Percentiles rank a stretch among this genome's conserved stretches.
These are phyloP conservation scores for Thalassia testudinum DNA, from an alignment of 116 monocot species.

Conservation along the genomic window DNA sequence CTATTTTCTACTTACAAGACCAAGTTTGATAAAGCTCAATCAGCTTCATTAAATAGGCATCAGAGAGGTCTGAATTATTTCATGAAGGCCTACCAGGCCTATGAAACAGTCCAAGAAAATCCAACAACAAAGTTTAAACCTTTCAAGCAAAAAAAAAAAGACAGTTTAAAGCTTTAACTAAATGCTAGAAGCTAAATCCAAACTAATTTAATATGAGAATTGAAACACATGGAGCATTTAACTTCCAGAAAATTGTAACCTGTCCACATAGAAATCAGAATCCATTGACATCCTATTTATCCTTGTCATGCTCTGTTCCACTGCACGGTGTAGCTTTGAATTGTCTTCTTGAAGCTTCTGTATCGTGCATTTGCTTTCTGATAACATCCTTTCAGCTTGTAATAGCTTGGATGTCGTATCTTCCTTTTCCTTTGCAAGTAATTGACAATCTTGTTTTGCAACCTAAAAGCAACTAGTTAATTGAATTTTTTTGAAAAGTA, in stretches of 20 bases:
- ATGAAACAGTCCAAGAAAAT: no score
- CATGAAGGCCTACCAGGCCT: no score
- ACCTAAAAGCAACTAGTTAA: constrained; percentile 28
- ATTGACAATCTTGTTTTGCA: constrained; percentile 53
- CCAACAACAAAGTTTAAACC: background rate
- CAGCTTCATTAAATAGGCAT: no score
- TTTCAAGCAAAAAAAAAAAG: background rate
- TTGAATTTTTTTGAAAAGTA: no score
- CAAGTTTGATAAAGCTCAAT: no score
- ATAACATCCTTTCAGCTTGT: constrained; percentile 50
- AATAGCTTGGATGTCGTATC: constrained; percentile 34
- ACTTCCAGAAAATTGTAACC: no score
- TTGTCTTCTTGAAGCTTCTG: constrained; percentile 90
- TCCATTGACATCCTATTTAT: constrained; percentile 94
- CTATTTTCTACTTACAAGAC: no score
- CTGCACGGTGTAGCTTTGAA: constrained; percentile 65
- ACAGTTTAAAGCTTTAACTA: background rate
- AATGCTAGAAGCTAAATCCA: background rate
- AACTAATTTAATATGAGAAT: background rate
- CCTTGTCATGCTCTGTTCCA: constrained; percentile 85
- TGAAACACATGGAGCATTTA: no score
- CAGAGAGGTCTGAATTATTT: no score
- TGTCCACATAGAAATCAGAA: constrained; percentile 93
- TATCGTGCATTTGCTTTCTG: constrained; percentile 49
- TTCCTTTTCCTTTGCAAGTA: constrained; percentile 48